Conservation (phyloP, 2,329 filamentous ascomycete genomes). For the Aspergillus sp. region DNA sequence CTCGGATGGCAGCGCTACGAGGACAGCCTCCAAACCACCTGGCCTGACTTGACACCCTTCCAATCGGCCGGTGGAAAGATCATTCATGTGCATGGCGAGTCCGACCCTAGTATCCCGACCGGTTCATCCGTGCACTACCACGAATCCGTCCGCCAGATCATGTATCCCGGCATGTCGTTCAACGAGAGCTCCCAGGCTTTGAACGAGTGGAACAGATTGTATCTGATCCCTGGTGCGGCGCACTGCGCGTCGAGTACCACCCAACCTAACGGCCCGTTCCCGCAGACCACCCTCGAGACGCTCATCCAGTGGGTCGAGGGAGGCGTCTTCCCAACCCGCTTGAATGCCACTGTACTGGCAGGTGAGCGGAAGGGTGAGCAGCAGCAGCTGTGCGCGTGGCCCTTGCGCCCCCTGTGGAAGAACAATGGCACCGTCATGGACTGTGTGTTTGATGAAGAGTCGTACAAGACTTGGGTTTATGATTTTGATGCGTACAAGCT, state of each 20-base stretch:
- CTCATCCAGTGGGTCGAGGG: constrained; percentile 58
- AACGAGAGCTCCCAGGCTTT: constrained; percentile 46
- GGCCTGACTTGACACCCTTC: constrained; percentile 57
- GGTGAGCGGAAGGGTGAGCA: constrained; percentile 34
- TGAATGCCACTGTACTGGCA: constrained; percentile 45
- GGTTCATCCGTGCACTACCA: constrained; percentile 59
- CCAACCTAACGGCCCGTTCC: constrained; percentile 48
- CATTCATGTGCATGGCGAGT: constrained; percentile 61
- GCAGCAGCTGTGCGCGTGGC: constrained; percentile 39
- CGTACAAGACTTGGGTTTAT: constrained; percentile 20
- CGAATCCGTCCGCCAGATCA: constrained; percentile 55
- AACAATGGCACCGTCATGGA: constrained; percentile 7
- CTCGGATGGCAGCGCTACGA: constrained; percentile 52
- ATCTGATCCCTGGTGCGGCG: constrained; percentile 55
- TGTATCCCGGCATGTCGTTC: constrained; percentile 49
- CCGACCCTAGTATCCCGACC: constrained; percentile 55
- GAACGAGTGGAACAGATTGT: constrained; percentile 58
- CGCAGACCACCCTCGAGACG: constrained; percentile 48
- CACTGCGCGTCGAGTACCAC: constrained; percentile 53
- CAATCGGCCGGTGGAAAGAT: constrained; percentile 56
- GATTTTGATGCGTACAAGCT: constrained; percentile 19
- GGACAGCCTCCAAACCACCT: constrained; percentile 56
- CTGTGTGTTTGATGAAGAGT: constrained; percentile 19
- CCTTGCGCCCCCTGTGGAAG: constrained; percentile 33
- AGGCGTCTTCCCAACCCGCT: constrained; percentile 45